These are phyloP conservation scores for Candida anglica DNA, from an alignment of 805 yeast genomes.

Conservation along the genomic window DNA sequence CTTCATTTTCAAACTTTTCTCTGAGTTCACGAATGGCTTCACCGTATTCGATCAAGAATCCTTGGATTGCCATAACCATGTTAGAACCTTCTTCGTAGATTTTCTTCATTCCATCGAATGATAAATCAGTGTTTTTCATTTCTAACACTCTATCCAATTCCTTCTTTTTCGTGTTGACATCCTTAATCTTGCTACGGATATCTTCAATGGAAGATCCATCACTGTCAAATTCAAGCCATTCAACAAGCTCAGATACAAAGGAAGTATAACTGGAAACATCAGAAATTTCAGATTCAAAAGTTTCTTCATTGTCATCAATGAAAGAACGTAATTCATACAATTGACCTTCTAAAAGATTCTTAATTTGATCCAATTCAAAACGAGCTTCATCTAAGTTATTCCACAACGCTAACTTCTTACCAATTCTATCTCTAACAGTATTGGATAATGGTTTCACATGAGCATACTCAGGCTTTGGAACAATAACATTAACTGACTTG, in stretches of 20 bases:
- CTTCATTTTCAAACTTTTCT: slow-evolving; percentile 39
- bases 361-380: slow-evolving; percentile 48
- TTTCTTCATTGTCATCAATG: slow-evolving; percentile 50
- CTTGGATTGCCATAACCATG: slow-evolving; percentile 40
- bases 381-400: slow-evolving; percentile 55
- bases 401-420: slow-evolving; percentile 47
- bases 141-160: slow-evolving; percentile 32
- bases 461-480: slow-evolving; percentile 47
- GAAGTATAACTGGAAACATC: slow-evolving; percentile 12
- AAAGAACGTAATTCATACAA: slow-evolving; percentile 64
- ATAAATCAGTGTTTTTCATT: slow-evolving; percentile 45
- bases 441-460: slow-evolving; percentile 26
- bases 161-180: slow-evolving; percentile 13
- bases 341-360: slow-evolving; percentile 69
- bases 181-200: slow-evolving; percentile 19
- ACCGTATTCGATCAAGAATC: slow-evolving; percentile 40
- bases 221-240: slow-evolving; percentile 77
- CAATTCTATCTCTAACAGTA: slow-evolving; percentile 42
- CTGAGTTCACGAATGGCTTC: slow-evolving; percentile 42
- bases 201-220: slow-evolving; percentile 41
- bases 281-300: slow-evolving; percentile 34
- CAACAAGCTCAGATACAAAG: slow-evolving; percentile 48
- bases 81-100: slow-evolving; percentile 41
- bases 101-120: slow-evolving; percentile 38
- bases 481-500: slow-evolving; percentile 19